Conservation (phyloP, 345 rosid genomes). For the Murraya koenigii region DNA sequence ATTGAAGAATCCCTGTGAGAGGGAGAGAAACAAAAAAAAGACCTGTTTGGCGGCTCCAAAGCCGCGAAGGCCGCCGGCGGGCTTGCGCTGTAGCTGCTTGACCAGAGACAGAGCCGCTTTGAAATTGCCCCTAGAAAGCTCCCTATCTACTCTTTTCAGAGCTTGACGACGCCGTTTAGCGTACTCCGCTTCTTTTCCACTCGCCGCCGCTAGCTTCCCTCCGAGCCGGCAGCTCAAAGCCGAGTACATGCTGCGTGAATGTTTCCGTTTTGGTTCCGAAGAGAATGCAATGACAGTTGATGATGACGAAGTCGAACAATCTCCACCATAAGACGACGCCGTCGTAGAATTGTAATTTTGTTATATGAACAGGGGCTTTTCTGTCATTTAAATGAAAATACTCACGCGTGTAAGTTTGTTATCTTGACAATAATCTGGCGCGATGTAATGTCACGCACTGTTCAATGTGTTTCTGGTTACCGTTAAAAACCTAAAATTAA, state of each 20-base stretch:
- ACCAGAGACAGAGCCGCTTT: constrained; percentile 39
- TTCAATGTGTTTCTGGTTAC: not conserved
- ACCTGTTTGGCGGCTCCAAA: constrained; percentile 55
- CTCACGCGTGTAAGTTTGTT: not conserved
- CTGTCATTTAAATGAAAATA: not conserved
- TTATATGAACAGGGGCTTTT: not conserved
- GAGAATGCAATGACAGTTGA: not conserved
- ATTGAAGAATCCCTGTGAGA: not conserved
- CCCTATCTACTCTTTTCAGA: constrained; percentile 42
- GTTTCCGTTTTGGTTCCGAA: not conserved
- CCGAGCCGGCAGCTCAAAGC: not conserved
- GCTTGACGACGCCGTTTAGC: constrained; percentile 31
- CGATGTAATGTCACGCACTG: not conserved
- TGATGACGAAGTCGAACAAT: not conserved
- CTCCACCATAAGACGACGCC: not conserved
- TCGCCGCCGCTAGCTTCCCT: not conserved
- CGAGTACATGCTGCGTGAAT: constrained; percentile 9
- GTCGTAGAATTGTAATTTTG: not conserved
- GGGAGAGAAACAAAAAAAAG: not conserved
- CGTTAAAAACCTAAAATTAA: constrained; percentile 6
- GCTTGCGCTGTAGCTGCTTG: constrained; percentile 45
- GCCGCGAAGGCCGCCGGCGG: constrained; percentile 39
- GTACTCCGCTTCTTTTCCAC: constrained; percentile 10
- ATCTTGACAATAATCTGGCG: not conserved
- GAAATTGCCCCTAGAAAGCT: constrained; percentile 42